Evolutionary conservation across 2,329 filamentous ascomycete genomes (phyloP).

Genomic region (Fusarium clavum): DNA sequence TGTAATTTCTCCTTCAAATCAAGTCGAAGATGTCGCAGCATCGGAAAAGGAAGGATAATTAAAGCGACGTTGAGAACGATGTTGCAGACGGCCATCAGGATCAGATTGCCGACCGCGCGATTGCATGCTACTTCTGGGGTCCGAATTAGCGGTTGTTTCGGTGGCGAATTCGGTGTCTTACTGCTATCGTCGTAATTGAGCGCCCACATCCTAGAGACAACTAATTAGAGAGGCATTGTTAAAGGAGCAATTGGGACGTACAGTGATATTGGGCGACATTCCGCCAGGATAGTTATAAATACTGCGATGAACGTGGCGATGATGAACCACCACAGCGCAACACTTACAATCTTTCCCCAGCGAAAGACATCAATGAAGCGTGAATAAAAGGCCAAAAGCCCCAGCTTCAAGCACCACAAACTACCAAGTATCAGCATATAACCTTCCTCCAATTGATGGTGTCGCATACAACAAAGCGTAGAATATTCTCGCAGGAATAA

Average conservation of each 20-base stretch:
- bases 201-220: conserved; percentile 33
- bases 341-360: conserved; percentile 41
- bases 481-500: conserved; percentile 47
- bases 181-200: conserved; percentile 19
- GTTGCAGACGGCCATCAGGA: conserved; percentile 49
- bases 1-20: conserved; percentile 36
- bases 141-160: conserved; percentile 4
- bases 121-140: conserved; percentile 33
- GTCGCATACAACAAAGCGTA: conserved; percentile 48
- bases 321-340: conserved; percentile 45
- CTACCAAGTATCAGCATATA: conserved; percentile 33
- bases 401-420: conserved; percentile 49
- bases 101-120: conserved; percentile 44
- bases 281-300: conserved; percentile 44
- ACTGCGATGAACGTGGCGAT: conserved; percentile 45
- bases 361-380: conserved; percentile 45
- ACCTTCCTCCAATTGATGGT: background rate
- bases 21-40: conserved; percentile 42
- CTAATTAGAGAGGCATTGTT: too few relatives aligned
- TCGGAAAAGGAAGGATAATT: conserved; percentile 49
- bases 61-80: conserved; percentile 47
- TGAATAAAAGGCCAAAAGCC: conserved; percentile 48
- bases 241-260: conserved; percentile 15
- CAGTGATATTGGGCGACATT: conserved; percentile 46
- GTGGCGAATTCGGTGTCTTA: conserved; percentile 1